These are phyloP conservation scores for Leptographium flavum DNA, from an alignment of 2,329 filamentous ascomycete genomes.

Conservation along the genomic window DNA sequence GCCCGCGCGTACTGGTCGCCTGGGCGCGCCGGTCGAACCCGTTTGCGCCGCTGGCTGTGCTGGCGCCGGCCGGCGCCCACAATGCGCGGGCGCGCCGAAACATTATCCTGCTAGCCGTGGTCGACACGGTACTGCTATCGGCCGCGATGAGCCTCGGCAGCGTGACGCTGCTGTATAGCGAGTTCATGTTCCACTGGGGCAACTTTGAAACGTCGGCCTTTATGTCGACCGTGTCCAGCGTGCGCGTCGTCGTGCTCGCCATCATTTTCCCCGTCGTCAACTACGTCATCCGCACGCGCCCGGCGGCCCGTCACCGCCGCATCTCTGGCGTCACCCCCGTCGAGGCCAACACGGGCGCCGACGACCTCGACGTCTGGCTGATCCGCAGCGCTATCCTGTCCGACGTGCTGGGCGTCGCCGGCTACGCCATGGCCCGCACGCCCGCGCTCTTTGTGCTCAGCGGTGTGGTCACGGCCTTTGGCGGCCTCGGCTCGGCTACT, in stretches of 20 bases:
- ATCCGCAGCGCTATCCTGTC: conserved; percentile 63
- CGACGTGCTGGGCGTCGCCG: conserved; percentile 61
- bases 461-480: conserved; percentile 60
- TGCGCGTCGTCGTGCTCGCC: conserved; percentile 63
- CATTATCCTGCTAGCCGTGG: conserved; percentile 62
- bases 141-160: conserved; percentile 67
- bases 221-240: conserved; percentile 63
- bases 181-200: conserved; percentile 69
- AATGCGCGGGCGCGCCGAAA: conserved; percentile 58
- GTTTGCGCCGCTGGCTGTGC: conserved; percentile 60
- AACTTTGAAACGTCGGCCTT: conserved; percentile 69
- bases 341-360: conserved; percentile 53
- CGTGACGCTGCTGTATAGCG: conserved; percentile 74
- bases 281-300: conserved; percentile 51
- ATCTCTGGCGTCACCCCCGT: conserved; percentile 21
- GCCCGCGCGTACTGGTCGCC: not conserved
- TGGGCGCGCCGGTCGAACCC: conserved; percentile 44
- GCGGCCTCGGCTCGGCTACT: conserved; percentile 74
- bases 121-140: conserved; percentile 72
- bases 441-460: conserved; percentile 53
- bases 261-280: conserved; percentile 63
- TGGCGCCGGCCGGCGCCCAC: conserved; percentile 57
- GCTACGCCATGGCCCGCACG: conserved; percentile 54
- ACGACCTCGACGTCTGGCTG: conserved; percentile 61
- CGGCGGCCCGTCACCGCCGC: conserved; percentile 28